phyloP scores from a whole-genome alignment of 2,329 filamentous ascomycete genomes.

The Fusarium austroafricanum region DNA sequence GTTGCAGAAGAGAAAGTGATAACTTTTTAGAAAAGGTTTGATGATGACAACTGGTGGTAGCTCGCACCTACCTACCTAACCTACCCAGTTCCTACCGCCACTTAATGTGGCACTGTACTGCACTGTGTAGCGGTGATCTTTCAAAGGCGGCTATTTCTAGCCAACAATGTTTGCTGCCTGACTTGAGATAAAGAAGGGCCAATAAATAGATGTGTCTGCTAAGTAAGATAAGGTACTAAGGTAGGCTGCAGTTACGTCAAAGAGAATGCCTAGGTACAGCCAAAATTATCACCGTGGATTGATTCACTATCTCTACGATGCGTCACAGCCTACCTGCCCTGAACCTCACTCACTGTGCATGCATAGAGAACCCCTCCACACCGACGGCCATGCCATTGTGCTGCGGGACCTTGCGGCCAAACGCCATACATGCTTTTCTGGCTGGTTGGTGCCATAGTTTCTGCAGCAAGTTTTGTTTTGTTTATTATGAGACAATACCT shows the following conservation, averaged over 20 bases:
- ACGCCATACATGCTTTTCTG: neutral
- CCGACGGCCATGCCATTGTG: conserved; percentile 9
- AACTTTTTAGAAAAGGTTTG: conserved; percentile 24
- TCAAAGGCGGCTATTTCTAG: conserved; percentile 1
- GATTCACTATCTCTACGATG: conserved; percentile 17
- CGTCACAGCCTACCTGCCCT: conserved; percentile 6
- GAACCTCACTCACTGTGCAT: conserved; percentile 11
- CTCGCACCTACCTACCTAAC: conserved; percentile 23
- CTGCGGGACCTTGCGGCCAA: neutral
- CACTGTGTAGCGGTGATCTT: conserved; percentile 21
- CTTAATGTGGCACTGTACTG: conserved; percentile 15
- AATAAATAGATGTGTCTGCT: neutral
- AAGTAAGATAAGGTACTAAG: no score
- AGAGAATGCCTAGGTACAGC: neutral
- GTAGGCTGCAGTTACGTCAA: neutral
- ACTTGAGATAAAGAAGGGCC: neutral
- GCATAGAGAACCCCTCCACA: conserved; percentile 22
- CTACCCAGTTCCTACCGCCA: conserved; percentile 33
- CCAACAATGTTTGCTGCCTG: neutral
- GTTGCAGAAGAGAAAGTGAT: conserved; percentile 12
- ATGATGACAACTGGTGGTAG: conserved; percentile 1
- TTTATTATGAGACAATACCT: neutral
- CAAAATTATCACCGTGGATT: neutral
- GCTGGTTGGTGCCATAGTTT: neutral
- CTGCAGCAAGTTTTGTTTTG: neutral